These are phyloP conservation scores for Pseudevernia furfuracea DNA, from an alignment of 495 filamentous ascomycete species.

Conservation along the genomic window DNA sequence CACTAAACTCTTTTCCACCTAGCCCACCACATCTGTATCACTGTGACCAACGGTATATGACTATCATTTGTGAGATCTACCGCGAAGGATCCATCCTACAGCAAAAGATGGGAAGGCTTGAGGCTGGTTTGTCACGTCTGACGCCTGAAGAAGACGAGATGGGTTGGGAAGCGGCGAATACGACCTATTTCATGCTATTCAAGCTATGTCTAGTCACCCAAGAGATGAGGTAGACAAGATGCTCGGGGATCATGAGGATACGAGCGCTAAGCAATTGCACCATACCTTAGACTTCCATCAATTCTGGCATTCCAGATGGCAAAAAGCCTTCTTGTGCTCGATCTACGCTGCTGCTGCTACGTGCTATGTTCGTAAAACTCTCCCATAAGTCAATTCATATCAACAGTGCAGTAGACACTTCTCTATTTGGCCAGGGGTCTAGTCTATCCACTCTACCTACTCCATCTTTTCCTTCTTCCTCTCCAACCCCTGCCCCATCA, in stretches of 20 bases:
- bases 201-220: background rate
- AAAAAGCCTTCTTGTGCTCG: too few relatives aligned
- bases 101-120: background rate
- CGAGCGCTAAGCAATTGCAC: background rate
- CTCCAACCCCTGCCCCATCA: constrained; percentile 6
- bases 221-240: background rate
- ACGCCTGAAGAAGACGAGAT: background rate
- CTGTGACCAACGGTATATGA: background rate
- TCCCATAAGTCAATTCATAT: background rate
- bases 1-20: background rate
- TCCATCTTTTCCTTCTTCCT: constrained; percentile 8
- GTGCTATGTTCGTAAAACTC: background rate
- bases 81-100: background rate
- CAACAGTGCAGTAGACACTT: background rate
- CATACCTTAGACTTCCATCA: background rate
- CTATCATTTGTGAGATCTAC: background rate
- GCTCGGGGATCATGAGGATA: background rate
- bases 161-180: background rate
- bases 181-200: background rate
- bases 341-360: background rate
- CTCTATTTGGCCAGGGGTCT: background rate
- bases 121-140: background rate
- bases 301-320: too few relatives aligned
- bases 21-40: background rate
- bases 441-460: background rate